Evolutionary conservation across 371 early-diverging fungal genomes (phyloP), one percentile per base, ranked within the genome.

Genomic region (Sanchytrium tribonematis): DNA sequence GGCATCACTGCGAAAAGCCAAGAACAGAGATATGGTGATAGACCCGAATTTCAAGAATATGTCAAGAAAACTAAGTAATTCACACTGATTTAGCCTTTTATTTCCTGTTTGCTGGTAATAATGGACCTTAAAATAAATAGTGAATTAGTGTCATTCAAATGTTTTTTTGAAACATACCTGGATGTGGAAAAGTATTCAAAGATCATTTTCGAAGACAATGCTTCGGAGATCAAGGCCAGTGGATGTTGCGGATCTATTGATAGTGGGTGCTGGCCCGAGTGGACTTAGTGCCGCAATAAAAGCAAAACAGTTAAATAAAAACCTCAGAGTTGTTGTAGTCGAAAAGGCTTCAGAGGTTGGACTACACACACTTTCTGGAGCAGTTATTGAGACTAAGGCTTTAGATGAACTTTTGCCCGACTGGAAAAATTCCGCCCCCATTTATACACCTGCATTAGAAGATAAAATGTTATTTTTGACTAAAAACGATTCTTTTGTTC

Each of bases 341-440:
- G 97, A 97, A 75, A 97, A 97, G 83, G 97, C 88, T 28, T 84
- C 86, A 48, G 93, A 95, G 77, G 79, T 96, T 17, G 97, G 90
- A 82, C 74, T 90, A 29, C 97, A 97, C 77, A 96, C 85, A 22
- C 77, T 97, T 27, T 91, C 91, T 66, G 97, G 97, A 28, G 93
- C 93, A 30, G 95, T 96, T 30, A 74, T 97, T 31, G 97, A 97
- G 73, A 86, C 94, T 0, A 82, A 88, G 27, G 91, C 97, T 0
- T 75, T 97, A 72, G 79, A 92, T 71, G 95, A 97, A 77, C 80
- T 97, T 71, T 87, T 97, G 66, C 97, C 97, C 28, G 90, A 95
- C 75, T 97, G 96, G 96, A 90, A 90, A 77, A 94, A 91, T 71
- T 68, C 78, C 80, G 90, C 91, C 0, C 97, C 97, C 22, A 78